A percentile compares a stretch with the other conserved stretches of the same genome.
phyloP scores from a whole-genome alignment of 2,329 filamentous ascomycete genomes.

The Apiospora sp. region DNA sequence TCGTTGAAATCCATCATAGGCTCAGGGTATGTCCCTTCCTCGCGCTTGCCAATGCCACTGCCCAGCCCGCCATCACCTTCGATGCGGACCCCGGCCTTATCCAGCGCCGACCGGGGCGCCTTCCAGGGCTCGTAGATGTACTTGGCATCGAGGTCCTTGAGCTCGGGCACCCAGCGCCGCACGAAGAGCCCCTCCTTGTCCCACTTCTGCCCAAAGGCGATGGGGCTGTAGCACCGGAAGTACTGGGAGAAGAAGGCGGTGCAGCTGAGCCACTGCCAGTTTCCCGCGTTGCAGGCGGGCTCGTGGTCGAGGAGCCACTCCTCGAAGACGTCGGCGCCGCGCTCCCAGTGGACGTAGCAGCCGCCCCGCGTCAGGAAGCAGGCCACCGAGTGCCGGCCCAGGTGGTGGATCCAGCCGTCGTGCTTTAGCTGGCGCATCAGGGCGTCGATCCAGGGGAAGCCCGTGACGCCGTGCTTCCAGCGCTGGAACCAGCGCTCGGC shows the following conservation, averaged over 20 bases:
- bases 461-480: slow-evolving; percentile 74
- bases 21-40: slow-evolving; percentile 69
- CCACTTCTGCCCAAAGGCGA: slow-evolving; percentile 79
- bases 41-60: slow-evolving; percentile 46
- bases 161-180: slow-evolving; percentile 71
- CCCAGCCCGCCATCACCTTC: slow-evolving; percentile 55
- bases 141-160: slow-evolving; percentile 67
- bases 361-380: slow-evolving; percentile 83
- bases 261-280: slow-evolving; percentile 82
- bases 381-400: slow-evolving; percentile 79
- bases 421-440: slow-evolving; percentile 76
- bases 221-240: slow-evolving; percentile 73
- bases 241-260: slow-evolving; percentile 79
- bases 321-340: slow-evolving; percentile 80
- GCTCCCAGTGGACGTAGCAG: slow-evolving; percentile 81
- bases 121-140: slow-evolving; percentile 85
- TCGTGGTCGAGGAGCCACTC: slow-evolving; percentile 80
- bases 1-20: slow-evolving; percentile 80
- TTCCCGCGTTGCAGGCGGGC: slow-evolving; percentile 75
- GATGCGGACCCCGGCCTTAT: slow-evolving; percentile 68
- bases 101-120: slow-evolving; percentile 72
- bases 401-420: slow-evolving; percentile 83
- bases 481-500: slow-evolving; percentile 73
- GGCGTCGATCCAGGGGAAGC: slow-evolving; percentile 83
- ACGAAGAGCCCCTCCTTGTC: slow-evolving; percentile 74